Conservation (phyloP, 2,329 filamentous ascomycete species). For the Zymoseptoria pseudotritici region DNA sequence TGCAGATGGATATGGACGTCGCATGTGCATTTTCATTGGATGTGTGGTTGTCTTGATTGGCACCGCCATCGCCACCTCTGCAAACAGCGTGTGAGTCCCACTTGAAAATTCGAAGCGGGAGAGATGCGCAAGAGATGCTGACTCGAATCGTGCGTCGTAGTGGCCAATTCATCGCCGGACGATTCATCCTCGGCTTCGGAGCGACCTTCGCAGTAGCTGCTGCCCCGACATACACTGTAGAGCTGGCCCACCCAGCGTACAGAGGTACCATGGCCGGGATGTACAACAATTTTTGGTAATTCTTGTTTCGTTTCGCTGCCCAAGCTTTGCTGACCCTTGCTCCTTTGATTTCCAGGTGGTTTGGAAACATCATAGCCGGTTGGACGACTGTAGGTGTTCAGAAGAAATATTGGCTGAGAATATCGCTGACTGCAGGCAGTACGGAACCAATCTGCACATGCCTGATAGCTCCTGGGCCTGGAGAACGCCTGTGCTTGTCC, state of each 20-base stretch:
- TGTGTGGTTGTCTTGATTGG: slow-evolving; percentile 47
- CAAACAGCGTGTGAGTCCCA: slow-evolving; percentile 29
- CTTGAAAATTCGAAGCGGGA: no score
- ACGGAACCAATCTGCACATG: slow-evolving; percentile 15
- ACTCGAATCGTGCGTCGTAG: slow-evolving; percentile 44
- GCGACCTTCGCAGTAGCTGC: slow-evolving; percentile 48
- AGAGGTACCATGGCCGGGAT: slow-evolving; percentile 54
- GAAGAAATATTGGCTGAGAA: no score
- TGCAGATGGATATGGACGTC: slow-evolving; percentile 41
- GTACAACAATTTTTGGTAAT: slow-evolving; percentile 39
- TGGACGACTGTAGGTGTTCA: slow-evolving; percentile 25
- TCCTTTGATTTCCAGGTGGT: slow-evolving; percentile 15
- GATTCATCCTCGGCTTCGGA: slow-evolving; percentile 40
- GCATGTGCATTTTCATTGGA: slow-evolving; percentile 51
- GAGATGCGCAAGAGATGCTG: slow-evolving; percentile 26
- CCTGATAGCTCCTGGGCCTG: slow-evolving; percentile 35
- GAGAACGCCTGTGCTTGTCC: slow-evolving; percentile 33
- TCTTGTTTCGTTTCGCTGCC: no score
- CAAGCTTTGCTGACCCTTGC: no score
- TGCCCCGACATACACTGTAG: slow-evolving; percentile 54
- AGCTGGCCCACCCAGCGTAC: slow-evolving; percentile 54
- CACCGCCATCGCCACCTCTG: slow-evolving; percentile 44
- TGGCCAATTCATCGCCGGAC: slow-evolving; percentile 46
- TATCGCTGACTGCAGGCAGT: neutral
- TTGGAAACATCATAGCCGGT: slow-evolving; percentile 48